phyloP scores from a whole-genome alignment of 352 stramenopile species.

The Globisporangium rhizosaccharum region DNA sequence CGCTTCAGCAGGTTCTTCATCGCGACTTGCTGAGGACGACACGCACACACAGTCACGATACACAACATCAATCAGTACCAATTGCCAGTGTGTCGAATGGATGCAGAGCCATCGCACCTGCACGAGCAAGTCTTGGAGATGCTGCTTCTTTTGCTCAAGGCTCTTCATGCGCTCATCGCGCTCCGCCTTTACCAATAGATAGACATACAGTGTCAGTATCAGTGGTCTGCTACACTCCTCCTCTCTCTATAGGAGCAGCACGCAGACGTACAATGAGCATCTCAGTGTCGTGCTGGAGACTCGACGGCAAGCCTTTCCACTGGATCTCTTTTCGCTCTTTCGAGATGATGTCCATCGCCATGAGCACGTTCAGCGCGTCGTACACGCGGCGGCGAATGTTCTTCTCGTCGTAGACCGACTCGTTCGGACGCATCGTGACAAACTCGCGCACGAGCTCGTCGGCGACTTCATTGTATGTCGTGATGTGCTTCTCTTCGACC shows the following conservation, averaged over 20 bases:
- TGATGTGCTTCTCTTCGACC: slow-evolving; percentile 95
- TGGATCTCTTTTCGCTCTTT: slow-evolving; percentile 94
- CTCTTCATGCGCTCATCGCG: slow-evolving; percentile 72
- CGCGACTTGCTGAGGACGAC: slow-evolving; percentile 76
- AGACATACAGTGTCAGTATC: neutral
- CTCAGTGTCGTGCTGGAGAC: slow-evolving; percentile 84
- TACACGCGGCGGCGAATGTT: slow-evolving; percentile 97
- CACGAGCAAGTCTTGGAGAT: slow-evolving; percentile 90
- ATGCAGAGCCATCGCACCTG: slow-evolving; percentile 33
- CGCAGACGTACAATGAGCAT: slow-evolving; percentile 56
- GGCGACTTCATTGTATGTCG: slow-evolving; percentile 94
- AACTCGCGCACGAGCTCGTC: slow-evolving; percentile 92
- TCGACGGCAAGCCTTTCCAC: slow-evolving; percentile 79
- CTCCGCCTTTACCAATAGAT: slow-evolving; percentile 36
- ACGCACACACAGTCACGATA: no score
- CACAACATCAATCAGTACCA: no score
- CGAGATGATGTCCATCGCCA: slow-evolving; percentile 98
- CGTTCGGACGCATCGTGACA: slow-evolving; percentile 77
- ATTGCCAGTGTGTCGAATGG: neutral
- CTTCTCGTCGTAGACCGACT: slow-evolving; percentile 90
- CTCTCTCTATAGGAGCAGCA: neutral
- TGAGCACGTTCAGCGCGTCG: slow-evolving; percentile 96
- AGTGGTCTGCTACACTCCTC: neutral
- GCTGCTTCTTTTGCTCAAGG: slow-evolving; percentile 85
- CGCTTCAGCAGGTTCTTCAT: slow-evolving; percentile 92